Conservation (phyloP, 495 filamentous ascomycete genomes). For the Aspergillus avenaceus region DNA sequence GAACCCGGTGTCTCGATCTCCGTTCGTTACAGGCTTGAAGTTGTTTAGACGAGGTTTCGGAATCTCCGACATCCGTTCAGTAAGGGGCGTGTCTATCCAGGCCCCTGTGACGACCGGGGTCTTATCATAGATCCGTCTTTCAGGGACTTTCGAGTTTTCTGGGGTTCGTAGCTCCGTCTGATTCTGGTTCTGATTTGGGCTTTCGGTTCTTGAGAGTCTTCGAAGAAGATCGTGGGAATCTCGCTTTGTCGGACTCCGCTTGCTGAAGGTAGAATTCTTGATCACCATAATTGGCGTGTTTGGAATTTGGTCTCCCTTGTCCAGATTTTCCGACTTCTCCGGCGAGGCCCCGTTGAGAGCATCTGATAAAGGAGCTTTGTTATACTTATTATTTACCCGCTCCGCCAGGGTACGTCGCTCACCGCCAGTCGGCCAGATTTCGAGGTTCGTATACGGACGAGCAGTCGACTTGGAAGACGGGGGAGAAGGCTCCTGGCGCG, state of each 20-base stretch:
- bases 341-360: conserved; percentile 17
- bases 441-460: conserved; percentile 12
- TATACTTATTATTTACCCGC: conserved; percentile 16
- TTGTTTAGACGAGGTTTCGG: conserved; percentile 29
- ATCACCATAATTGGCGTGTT: conserved; percentile 55
- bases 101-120: conserved; percentile 48
- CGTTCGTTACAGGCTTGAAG: conserved; percentile 13
- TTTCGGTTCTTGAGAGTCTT: conserved; percentile 59
- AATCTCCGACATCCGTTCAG: conserved; percentile 29
- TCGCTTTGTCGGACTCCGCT: conserved; percentile 35
- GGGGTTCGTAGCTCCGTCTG: conserved; percentile 14
- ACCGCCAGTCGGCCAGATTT: conserved; percentile 10
- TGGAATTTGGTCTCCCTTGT: conserved; percentile 37
- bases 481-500: conserved; percentile 1
- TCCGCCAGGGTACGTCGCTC: conserved; percentile 17
- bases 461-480: conserved; percentile 11
- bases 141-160: conserved; percentile 43
- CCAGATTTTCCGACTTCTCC: conserved; percentile 20
- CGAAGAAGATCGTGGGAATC: conserved; percentile 66
- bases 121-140: conserved; percentile 36
- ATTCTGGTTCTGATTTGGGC: conserved; percentile 29
- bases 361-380: conserved; percentile 13
- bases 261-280: conserved; percentile 32
- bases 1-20: neutral
- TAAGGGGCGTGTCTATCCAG: conserved; percentile 52